Percentiles rank a stretch among this genome's conserved stretches.
phyloP scores from a whole-genome alignment of 192 early-diverging fungal genomes.

The Pecoramyces ruminantium region DNA sequence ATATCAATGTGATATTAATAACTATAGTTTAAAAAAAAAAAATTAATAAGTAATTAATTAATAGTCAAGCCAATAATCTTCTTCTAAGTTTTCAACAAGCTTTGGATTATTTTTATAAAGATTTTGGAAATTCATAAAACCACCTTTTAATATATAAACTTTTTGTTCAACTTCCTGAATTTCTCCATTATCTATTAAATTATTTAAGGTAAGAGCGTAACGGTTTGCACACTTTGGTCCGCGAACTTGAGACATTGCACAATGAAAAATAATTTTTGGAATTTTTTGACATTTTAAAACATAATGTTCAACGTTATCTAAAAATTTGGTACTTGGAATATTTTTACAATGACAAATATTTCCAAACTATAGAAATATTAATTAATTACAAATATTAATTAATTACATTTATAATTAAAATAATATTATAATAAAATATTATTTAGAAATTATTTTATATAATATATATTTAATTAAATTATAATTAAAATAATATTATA shows the following conservation, averaged over 20 bases:
- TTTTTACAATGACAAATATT: constrained; percentile 67
- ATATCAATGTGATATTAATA: too few relatives aligned
- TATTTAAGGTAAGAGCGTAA: constrained; percentile 17
- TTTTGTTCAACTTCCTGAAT: constrained; percentile 13
- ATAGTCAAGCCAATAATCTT: constrained; percentile 19
- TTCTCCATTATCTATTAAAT: not conserved
- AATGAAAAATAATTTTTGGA: constrained; percentile 66
- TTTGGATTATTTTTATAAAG: constrained; percentile 29
- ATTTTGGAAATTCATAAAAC: constrained; percentile 46
- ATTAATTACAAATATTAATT: too few relatives aligned
- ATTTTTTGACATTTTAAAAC: constrained; percentile 12
- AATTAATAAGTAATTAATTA: constrained; percentile 1
- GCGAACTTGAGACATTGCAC: constrained; percentile 67
- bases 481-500: too few relatives aligned
- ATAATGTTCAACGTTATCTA: constrained; percentile 12
- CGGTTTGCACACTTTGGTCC: constrained; percentile 55
- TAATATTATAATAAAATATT: too few relatives aligned
- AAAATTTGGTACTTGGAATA: constrained; percentile 47
- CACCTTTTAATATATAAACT: constrained; percentile 41
- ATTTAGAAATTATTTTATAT: too few relatives aligned
- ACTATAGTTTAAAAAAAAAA: too few relatives aligned
- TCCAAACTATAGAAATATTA: constrained; percentile 47
- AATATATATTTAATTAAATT: too few relatives aligned
- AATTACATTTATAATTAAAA: too few relatives aligned
- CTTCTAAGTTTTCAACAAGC: constrained; percentile 39